phyloP scores from a whole-genome alignment of 495 filamentous ascomycete genomes.

The Penicillium bialowiezense region DNA sequence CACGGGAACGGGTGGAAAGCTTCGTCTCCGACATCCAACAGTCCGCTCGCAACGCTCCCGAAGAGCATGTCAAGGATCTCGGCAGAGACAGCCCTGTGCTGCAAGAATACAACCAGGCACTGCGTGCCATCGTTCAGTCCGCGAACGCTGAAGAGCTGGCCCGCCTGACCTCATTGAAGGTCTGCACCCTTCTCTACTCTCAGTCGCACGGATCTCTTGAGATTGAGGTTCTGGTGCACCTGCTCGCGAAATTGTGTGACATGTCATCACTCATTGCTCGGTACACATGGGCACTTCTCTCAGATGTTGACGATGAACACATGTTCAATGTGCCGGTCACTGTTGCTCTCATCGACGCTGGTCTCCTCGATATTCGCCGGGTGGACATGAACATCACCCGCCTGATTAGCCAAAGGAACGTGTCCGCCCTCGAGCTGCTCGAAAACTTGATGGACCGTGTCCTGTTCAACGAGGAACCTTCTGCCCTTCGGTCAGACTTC shows the following conservation, averaged over 20 bases:
- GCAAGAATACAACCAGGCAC: constrained; percentile 57
- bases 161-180: constrained; percentile 62
- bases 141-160: constrained; percentile 64
- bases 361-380: constrained; percentile 72
- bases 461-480: constrained; percentile 70
- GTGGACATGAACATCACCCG: constrained; percentile 76
- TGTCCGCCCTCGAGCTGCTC: constrained; percentile 70
- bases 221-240: constrained; percentile 77
- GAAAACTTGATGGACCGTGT: constrained; percentile 71
- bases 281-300: constrained; percentile 62
- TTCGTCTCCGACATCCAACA: constrained; percentile 69
- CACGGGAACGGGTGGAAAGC: constrained; percentile 63
- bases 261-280: constrained; percentile 71
- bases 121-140: constrained; percentile 48
- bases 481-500: constrained; percentile 82
- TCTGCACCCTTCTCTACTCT: constrained; percentile 66
- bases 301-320: constrained; percentile 66
- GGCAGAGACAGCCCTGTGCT: constrained; percentile 61
- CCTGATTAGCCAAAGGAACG: constrained; percentile 64
- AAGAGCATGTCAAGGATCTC: constrained; percentile 69
- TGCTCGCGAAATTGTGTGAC: constrained; percentile 78
- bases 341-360: constrained; percentile 67
- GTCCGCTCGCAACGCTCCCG: constrained; percentile 59
- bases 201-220: constrained; percentile 60
- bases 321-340: constrained; percentile 78